A percentile compares a stretch with the other conserved stretches of the same genome.
Evolutionary conservation across 306 rosid species (phyloP).

Genomic region (Prunus padus): DNA sequence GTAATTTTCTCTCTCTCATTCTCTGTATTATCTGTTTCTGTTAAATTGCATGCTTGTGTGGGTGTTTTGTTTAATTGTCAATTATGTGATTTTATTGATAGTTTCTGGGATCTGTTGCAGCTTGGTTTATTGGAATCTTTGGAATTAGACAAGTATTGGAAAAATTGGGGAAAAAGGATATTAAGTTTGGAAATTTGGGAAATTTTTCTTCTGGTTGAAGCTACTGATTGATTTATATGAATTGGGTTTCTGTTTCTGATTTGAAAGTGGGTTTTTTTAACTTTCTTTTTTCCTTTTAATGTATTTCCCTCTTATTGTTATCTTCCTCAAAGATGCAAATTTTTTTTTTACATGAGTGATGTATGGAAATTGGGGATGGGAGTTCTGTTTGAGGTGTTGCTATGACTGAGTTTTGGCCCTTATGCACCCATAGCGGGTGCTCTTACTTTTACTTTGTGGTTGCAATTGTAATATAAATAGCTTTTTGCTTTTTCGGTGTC

Average conservation of each 20-base stretch:
- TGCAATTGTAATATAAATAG: neutral
- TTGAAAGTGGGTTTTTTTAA: neutral
- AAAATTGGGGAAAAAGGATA: neutral
- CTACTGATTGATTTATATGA: neutral
- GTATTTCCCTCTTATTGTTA: neutral
- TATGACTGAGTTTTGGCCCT: neutral
- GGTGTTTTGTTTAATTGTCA: neutral
- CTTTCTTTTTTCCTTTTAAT: neutral
- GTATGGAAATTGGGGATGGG: neutral
- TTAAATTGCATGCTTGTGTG: neutral
- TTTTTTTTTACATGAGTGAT: neutral
- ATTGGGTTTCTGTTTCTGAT: neutral
- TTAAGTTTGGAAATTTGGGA: neutral
- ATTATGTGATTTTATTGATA: neutral
- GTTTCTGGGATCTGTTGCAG: constrained; percentile 2
- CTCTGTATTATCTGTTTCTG: neutral
- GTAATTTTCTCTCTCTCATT: neutral
- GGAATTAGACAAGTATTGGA: constrained; percentile 3
- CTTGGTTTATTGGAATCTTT: constrained; percentile 1
- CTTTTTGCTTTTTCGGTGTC: neutral
- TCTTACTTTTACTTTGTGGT: neutral
- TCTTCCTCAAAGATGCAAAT: neutral
- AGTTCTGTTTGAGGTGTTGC: neutral
- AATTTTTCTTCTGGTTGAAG: neutral
- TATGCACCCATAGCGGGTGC: neutral